phyloP scores from a whole-genome alignment of 2,329 filamentous ascomycete species.

The Didymella glomerata region DNA sequence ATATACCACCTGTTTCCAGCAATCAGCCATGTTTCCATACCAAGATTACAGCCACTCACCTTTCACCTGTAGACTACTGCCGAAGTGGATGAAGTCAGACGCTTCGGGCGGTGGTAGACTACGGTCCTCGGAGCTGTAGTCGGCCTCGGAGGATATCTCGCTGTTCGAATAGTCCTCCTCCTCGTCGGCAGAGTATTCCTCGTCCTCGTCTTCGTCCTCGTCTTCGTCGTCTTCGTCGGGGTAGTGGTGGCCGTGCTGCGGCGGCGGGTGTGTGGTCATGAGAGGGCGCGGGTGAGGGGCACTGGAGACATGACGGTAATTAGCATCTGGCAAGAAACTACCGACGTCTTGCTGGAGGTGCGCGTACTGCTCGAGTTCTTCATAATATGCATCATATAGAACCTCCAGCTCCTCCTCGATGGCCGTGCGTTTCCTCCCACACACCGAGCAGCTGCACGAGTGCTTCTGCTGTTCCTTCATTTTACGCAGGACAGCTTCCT shows the following conservation, averaged over 20 bases:
- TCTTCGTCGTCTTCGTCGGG: slow-evolving; percentile 62
- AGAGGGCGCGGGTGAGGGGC: slow-evolving; percentile 67
- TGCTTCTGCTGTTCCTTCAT: slow-evolving; percentile 99
- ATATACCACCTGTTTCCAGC: slow-evolving; percentile 79
- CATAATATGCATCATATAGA: slow-evolving; percentile 97
- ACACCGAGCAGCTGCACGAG: slow-evolving; percentile 97
- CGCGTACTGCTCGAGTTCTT: slow-evolving; percentile 96
- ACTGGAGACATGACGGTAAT: slow-evolving; percentile 63
- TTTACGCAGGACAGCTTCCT: slow-evolving; percentile 96
- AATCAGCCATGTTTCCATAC: slow-evolving; percentile 1
- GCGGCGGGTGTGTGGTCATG: slow-evolving; percentile 72
- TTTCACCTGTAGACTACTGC: slow-evolving; percentile 96
- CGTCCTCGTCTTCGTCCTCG: slow-evolving; percentile 59
- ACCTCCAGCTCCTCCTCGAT: slow-evolving; percentile 98
- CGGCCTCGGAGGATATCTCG: slow-evolving; percentile 73
- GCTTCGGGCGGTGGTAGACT: slow-evolving; percentile 72
- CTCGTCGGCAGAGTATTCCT: slow-evolving; percentile 64
- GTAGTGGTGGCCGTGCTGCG: slow-evolving; percentile 66
- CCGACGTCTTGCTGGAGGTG: slow-evolving; percentile 79
- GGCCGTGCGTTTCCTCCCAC: slow-evolving; percentile 91
- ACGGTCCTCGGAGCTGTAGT: slow-evolving; percentile 70
- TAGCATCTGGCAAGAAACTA: slow-evolving; percentile 72
- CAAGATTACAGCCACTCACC: slow-evolving; percentile 54
- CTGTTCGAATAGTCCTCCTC: slow-evolving; percentile 61
- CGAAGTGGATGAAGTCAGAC: slow-evolving; percentile 94